These are phyloP conservation scores for Thelonectria discophora DNA, from an alignment of 2,329 filamentous ascomycete species.

Conservation along the genomic window DNA sequence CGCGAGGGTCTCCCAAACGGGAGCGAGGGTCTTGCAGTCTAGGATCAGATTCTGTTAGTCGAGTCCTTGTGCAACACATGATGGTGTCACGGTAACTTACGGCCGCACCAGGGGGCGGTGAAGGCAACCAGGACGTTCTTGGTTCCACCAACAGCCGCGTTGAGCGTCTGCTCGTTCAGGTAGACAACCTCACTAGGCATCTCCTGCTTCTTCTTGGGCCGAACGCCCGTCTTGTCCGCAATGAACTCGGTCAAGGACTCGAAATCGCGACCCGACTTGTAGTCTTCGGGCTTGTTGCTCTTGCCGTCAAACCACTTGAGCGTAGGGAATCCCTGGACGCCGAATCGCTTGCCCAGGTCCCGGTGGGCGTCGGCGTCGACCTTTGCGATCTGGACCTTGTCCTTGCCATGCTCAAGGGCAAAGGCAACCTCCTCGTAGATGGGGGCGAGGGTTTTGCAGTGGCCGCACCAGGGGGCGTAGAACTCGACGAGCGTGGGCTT, in stretches of 20 bases:
- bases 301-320: constrained; percentile 98
- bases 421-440: constrained; percentile 90
- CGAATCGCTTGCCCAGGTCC: constrained; percentile 83
- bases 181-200: constrained; percentile 79
- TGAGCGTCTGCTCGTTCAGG: constrained; percentile 83
- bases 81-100: constrained; percentile 65
- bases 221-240: constrained; percentile 84
- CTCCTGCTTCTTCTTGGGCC: constrained; percentile 78
- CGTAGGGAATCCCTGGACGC: constrained; percentile 93
- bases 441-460: constrained; percentile 97
- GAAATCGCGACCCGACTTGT: constrained; percentile 85
- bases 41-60: constrained; percentile 26
- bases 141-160: constrained; percentile 79
- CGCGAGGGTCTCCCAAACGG: constrained; percentile 88
- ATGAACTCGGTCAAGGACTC: constrained; percentile 86
- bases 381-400: constrained; percentile 88
- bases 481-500: constrained; percentile 98
- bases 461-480: constrained; percentile 98
- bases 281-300: constrained; percentile 84
- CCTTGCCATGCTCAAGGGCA: constrained; percentile 74
- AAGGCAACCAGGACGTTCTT: constrained; percentile 95
- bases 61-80: not conserved
- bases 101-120: constrained; percentile 97
- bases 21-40: constrained; percentile 98
- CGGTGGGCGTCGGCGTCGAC: constrained; percentile 94